Percentiles rank a stretch among this genome's conserved stretches.
Evolutionary conservation across 2,329 filamentous ascomycete species (phyloP).

Genomic region (Rhynchosporium secalis): DNA sequence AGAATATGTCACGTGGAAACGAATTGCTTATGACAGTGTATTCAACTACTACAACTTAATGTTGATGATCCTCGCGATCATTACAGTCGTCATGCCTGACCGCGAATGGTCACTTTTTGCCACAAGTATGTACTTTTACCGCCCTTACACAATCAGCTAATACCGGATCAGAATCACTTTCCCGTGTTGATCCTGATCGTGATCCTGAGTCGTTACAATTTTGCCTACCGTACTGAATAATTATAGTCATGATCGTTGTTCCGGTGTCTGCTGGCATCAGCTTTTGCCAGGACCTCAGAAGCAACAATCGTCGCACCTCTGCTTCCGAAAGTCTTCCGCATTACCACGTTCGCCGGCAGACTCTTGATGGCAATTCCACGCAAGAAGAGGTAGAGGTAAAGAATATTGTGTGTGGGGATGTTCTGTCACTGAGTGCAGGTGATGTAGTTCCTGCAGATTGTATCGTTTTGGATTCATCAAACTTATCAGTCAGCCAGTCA

Average conservation of each 20-base stretch:
- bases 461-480: constrained; percentile 10
- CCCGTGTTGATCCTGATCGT: too few species aligned
- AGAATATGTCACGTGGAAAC: not conserved
- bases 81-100: constrained; percentile 14
- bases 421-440: constrained; percentile 15
- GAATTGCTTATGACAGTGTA: not conserved
- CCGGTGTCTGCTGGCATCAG: not conserved
- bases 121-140: not conserved
- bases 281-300: constrained; percentile 5
- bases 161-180: too few species aligned
- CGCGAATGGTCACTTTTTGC: constrained; percentile 9
- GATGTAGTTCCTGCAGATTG: constrained; percentile 19
- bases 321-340: not conserved
- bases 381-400: constrained; percentile 1
- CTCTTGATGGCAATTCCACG: not conserved
- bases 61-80: constrained; percentile 11
- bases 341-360: not conserved
- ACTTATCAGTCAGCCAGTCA: constrained; percentile 21
- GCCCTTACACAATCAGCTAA: too few species aligned
- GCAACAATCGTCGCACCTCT: not conserved
- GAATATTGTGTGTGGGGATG: constrained; percentile 17
- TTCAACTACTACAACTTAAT: constrained; percentile 16
- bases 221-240: too few species aligned
- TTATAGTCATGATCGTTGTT: constrained; percentile 4
- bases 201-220: too few species aligned